phyloP scores from a whole-genome alignment of 1,284 basidiomycete species.

The Ceratobasidium sp. region DNA sequence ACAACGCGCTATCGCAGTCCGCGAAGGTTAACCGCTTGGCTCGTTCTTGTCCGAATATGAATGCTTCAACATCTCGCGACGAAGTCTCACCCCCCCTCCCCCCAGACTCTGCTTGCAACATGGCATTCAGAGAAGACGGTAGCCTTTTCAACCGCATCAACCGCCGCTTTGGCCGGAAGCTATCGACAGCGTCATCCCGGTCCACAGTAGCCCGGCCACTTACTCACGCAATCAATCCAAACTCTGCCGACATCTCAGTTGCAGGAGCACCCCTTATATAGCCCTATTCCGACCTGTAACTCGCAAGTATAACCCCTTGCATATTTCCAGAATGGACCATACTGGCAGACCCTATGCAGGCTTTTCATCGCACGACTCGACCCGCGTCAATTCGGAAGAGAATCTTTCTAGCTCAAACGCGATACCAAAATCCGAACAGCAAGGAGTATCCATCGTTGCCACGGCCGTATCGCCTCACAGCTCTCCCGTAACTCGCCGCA shows the following conservation, averaged over 20 bases:
- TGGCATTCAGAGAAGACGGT: too few relatives aligned
- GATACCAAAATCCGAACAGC: neutral
- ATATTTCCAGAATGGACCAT: neutral
- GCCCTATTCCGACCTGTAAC: neutral
- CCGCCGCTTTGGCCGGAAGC: too few relatives aligned
- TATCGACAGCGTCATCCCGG: neutral
- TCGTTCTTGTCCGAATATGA: neutral
- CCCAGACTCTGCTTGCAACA: too few relatives aligned
- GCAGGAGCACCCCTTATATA: neutral
- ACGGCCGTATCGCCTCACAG: neutral
- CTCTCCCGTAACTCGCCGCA: conserved; percentile 11
- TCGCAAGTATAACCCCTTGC: neutral
- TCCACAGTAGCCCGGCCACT: neutral
- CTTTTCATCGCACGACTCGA: conserved; percentile 1
- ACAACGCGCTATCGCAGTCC: neutral
- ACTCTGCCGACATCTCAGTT: neutral
- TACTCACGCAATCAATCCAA: neutral
- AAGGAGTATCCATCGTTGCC: neutral
- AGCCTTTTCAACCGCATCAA: too few relatives aligned
- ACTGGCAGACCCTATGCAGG: neutral
- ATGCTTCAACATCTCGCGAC: neutral
- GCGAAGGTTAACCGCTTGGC: neutral
- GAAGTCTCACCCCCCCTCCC: neutral
- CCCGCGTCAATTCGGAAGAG: conserved; percentile 2
- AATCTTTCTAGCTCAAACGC: neutral